A percentile compares a stretch with the other conserved stretches of the same genome.
Conservation (phyloP, 768 basidiomycete species). For the Russula dissimulans region DNA sequence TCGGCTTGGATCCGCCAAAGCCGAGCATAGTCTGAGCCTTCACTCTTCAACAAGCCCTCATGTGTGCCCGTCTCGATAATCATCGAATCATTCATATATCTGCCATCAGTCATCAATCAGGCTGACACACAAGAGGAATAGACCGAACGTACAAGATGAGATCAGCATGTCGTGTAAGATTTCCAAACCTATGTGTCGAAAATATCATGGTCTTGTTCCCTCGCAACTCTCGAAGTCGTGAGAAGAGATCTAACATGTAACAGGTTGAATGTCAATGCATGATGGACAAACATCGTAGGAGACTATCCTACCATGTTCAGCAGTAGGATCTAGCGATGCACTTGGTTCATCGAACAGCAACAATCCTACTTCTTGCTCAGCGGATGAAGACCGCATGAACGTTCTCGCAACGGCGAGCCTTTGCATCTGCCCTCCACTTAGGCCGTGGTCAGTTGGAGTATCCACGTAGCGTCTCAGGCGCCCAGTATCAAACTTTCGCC, state of each 20-base stretch:
- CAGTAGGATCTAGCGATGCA: conserved; percentile 63
- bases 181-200: conserved; percentile 65
- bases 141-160: conserved; percentile 10
- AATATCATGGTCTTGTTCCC: conserved; percentile 80
- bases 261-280: neutral
- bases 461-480: neutral
- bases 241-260: conserved; percentile 46
- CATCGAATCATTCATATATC: conserved; percentile 58
- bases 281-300: neutral
- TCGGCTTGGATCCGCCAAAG: conserved; percentile 69
- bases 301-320: conserved; percentile 50
- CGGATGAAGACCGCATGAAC: conserved; percentile 56
- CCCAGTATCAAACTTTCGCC: conserved; percentile 35
- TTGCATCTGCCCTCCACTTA: conserved; percentile 73
- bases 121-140: neutral
- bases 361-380: conserved; percentile 43
- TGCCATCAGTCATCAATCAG: conserved; percentile 21
- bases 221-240: conserved; percentile 53
- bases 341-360: conserved; percentile 67
- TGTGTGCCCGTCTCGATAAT: conserved; percentile 64
- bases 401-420: conserved; percentile 63
- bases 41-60: conserved; percentile 40
- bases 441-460: neutral
- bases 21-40: conserved; percentile 56
- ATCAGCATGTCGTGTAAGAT: conserved; percentile 50